Percentiles rank a stretch among this genome's conserved stretches.
These are phyloP conservation scores for Annona cherimola DNA, from an alignment of 164 flowering plant species.

Conservation along the genomic window DNA sequence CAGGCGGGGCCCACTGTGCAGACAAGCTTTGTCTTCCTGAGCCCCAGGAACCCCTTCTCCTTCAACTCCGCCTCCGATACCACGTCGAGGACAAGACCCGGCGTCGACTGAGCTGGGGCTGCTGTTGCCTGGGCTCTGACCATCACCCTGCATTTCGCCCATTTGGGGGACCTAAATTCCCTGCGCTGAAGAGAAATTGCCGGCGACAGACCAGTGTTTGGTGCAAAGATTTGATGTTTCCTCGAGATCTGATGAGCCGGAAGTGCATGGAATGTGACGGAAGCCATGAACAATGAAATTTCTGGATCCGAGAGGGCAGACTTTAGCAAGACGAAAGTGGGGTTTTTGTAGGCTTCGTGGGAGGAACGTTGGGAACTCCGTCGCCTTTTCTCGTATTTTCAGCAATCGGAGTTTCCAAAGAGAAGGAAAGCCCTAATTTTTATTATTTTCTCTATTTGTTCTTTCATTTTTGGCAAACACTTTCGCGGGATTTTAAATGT, in stretches of 20 bases:
- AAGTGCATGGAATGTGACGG: constrained; percentile 16
- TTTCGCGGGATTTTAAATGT: neutral
- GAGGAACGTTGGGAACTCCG: constrained; percentile 2
- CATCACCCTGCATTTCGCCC: constrained; percentile 10
- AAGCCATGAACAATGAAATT: constrained; percentile 25
- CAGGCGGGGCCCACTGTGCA: constrained; percentile 87
- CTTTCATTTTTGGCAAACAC: neutral
- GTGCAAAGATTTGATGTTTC: constrained; percentile 9
- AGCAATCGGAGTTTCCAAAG: neutral
- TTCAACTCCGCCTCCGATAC: constrained; percentile 59
- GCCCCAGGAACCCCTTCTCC: constrained; percentile 66
- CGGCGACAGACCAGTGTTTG: constrained; percentile 16
- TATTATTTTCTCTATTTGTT: neutral
- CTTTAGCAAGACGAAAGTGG: neutral
- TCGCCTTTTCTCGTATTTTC: neutral
- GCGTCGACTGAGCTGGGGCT: constrained; percentile 22
- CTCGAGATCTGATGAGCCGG: constrained; percentile 11
- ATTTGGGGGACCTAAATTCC: constrained; percentile 4
- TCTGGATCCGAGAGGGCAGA: neutral
- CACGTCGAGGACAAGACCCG: constrained; percentile 44
- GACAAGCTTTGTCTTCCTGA: constrained; percentile 86
- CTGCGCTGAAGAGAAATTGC: constrained; percentile 1
- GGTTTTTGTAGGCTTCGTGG: neutral
- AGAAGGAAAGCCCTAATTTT: neutral
- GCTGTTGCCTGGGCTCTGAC: constrained; percentile 16